Evolutionary conservation across 2,329 filamentous ascomycete species (phyloP), one percentile per base, ranked within the genome.

Genomic region (Nakataea oryzae): DNA sequence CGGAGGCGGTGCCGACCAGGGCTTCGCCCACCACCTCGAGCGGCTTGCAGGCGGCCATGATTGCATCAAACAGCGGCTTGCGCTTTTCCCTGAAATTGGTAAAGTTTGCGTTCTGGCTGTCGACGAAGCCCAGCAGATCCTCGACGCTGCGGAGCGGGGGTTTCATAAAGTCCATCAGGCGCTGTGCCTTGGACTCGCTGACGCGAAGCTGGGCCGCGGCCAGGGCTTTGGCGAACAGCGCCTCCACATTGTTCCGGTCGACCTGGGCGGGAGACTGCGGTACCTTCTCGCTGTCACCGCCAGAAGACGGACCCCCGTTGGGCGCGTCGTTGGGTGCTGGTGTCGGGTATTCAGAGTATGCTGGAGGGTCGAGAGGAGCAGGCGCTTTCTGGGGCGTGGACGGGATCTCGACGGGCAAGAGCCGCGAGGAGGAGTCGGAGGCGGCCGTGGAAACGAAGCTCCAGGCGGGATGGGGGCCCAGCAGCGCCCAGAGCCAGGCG

Each of bases 151-250:
- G 32, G 3, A 61, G 32, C 7, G 60, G 54, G 2, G 60, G 60
- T 2, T 61, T 47, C 47, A 56, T 29, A 27, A 26, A 61, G 29
- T 61, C 50, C 26, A 56, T 54, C 6, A 61, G n/a, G 14, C 54
- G 41, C 13, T 26, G 50, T 4, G 41, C 59, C n/a, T 47, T 61
- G 12, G 41, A 61, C 14, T 54, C 41, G 26, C 24, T 24, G n/a
- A 54, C 54, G 12, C 59, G 59, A 17, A 27, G 41, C 9, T 68
- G 60, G 6, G 60, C 60, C 30, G 50, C 54, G 34, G 60, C 27
- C 21, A 61, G 54, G 7, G 56, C 54, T 2, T 14, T 27, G 12
- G 54, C 11, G 32, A 61, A 61, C n/a, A 57, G 54, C 7, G 28
- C 26, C 29, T 61, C 41, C 17, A 61, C 27, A 34, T 56, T 56